Conservation (phyloP, 73 alveolate genomes). For the Paraurostyla sp. region DNA sequence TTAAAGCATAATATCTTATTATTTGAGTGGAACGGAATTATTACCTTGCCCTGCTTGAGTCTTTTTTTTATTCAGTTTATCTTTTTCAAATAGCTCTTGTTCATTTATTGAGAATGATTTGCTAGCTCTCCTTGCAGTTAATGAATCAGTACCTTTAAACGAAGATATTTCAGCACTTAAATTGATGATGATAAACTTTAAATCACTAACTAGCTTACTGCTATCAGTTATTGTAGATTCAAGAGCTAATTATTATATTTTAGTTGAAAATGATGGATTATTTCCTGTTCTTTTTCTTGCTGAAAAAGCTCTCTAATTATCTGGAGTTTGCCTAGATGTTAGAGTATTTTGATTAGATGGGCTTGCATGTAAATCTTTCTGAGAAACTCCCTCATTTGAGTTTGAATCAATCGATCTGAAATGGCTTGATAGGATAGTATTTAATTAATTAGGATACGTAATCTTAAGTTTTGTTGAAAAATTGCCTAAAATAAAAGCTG, state of each 20-base stretch:
- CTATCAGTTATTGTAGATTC: too few relatives aligned
- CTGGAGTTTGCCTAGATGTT: conserved; percentile 3
- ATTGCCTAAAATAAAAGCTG: neutral
- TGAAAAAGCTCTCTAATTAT: too few relatives aligned
- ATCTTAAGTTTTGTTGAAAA: neutral
- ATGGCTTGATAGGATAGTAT: neutral
- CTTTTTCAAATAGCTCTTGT: neutral
- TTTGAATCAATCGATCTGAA: neutral
- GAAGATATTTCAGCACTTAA: neutral
- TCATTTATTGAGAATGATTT: neutral
- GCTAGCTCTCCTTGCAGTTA: too few relatives aligned
- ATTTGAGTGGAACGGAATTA: too few relatives aligned
- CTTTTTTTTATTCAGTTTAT: neutral
- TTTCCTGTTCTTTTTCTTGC: too few relatives aligned
- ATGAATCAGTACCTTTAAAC: neutral
- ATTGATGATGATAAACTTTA: too few relatives aligned
- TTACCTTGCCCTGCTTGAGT: neutral
- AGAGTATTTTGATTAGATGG: neutral
- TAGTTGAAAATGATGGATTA: too few relatives aligned
- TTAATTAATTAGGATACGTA: neutral
- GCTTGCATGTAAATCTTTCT: too few relatives aligned
- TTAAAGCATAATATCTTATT: neutral
- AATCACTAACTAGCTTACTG: too few relatives aligned
- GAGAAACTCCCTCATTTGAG: neutral
- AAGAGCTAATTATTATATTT: too few relatives aligned